These are phyloP conservation scores for Rhizoclosmatium sp. DNA, from an alignment of 192 early-diverging fungal species.

Conservation along the genomic window DNA sequence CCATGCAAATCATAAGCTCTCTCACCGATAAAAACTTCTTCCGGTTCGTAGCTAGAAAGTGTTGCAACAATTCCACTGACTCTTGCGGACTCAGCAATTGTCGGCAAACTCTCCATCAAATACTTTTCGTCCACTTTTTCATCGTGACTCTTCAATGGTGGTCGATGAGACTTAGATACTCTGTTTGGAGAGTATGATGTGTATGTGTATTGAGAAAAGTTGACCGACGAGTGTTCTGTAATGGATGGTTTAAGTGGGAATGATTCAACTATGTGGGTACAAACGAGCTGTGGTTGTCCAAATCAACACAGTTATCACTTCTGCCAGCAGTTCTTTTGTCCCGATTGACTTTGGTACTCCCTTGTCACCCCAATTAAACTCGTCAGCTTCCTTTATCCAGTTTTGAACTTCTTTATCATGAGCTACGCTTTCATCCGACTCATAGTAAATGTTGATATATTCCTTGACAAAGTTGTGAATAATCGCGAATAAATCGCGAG, in stretches of 20 bases:
- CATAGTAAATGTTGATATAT: conserved; percentile 4
- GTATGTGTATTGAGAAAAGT: conserved; percentile 22
- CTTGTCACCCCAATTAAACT: not conserved
- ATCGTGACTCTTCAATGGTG: not conserved
- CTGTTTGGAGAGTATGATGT: conserved; percentile 11
- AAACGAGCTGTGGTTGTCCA: conserved; percentile 17
- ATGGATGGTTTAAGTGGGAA: not conserved
- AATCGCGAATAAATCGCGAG: conserved; percentile 1
- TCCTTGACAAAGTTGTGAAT: not conserved
- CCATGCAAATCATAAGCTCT: conserved; percentile 9
- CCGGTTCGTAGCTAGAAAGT: not conserved
- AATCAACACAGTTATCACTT: not conserved
- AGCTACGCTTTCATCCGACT: not conserved
- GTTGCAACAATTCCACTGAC: not conserved
- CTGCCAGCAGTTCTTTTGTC: not conserved
- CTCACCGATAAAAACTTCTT: conserved; percentile 18
- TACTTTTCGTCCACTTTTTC: not conserved
- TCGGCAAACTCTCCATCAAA: not conserved
- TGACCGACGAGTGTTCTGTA: conserved; percentile 22
- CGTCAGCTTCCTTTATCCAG: conserved; percentile 11
- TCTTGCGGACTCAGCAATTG: not conserved
- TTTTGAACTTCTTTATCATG: not conserved
- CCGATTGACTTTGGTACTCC: conserved; percentile 1
- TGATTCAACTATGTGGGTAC: not conserved
- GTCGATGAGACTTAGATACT: not conserved